Evolutionary conservation across 805 yeast genomes (phyloP).

Genomic region (Sugiyamaella boreocaroliniensis): DNA sequence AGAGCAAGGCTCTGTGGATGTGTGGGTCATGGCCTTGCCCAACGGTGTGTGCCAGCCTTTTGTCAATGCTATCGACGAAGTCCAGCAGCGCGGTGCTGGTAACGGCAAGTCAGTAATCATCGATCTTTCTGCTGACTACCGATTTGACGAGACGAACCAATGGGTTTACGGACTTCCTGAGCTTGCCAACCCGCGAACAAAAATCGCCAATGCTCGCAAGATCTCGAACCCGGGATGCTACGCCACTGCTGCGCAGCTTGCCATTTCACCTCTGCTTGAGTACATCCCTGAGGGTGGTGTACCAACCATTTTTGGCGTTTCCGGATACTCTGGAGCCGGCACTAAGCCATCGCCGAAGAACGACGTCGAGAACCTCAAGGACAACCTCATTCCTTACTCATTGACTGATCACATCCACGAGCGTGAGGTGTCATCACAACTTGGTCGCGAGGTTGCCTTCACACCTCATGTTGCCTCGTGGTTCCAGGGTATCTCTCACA

Average conservation of each 20-base stretch:
- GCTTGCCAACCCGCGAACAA: slow-evolving; percentile 54
- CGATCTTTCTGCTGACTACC: slow-evolving; percentile 91
- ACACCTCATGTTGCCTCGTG: slow-evolving; percentile 98
- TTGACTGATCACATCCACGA: slow-evolving; percentile 97
- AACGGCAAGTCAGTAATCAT: slow-evolving; percentile 59
- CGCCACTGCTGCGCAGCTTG: slow-evolving; percentile 96
- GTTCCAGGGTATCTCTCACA: slow-evolving; percentile 97
- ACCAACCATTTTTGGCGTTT: slow-evolving; percentile 89
- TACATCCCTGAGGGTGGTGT: slow-evolving; percentile 53
- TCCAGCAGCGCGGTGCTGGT: slow-evolving; percentile 40
- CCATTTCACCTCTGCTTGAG: slow-evolving; percentile 73
- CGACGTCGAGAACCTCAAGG: slow-evolving; percentile 62
- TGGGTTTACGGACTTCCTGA: slow-evolving; percentile 98
- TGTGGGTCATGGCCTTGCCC: slow-evolving; percentile 99
- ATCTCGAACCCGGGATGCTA: slow-evolving; percentile 98
- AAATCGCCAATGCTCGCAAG: slow-evolving; percentile 64
- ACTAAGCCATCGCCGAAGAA: slow-evolving; percentile 97
- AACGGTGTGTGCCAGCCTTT: slow-evolving; percentile 82
- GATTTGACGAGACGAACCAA: slow-evolving; percentile 80
- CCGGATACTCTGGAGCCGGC: slow-evolving; percentile 99
- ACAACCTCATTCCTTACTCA: slow-evolving; percentile 91
- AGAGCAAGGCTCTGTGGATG: slow-evolving; percentile 69
- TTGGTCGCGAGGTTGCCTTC: slow-evolving; percentile 77
- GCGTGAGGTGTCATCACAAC: slow-evolving; percentile 76
- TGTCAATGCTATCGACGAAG: slow-evolving; percentile 36